Evolutionary conservation across 2,329 filamentous ascomycete genomes (phyloP), one percentile per base, ranked within the genome.

Genomic region (Fusarium denticulatum): DNA sequence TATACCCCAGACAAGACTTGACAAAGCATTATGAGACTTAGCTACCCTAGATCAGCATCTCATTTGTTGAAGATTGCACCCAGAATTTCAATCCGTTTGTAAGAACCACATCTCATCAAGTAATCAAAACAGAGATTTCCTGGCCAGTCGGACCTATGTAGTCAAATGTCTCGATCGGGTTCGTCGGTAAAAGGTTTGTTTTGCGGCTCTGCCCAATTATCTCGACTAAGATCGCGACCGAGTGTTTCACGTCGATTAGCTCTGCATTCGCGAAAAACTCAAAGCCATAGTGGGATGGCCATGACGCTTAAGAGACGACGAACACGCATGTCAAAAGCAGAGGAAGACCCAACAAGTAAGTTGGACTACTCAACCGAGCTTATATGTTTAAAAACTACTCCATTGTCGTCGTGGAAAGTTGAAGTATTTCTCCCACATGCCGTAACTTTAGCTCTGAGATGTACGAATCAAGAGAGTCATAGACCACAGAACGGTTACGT

Each of bases 251-350:
- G 16, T 53, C 60, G 34, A 61, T 43, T 71, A 73, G 66, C 50
- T 42, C 22, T 67, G 40, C 34, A 32, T 24, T 39, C 22, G 42
- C 16, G 16, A 59, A 47, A 74, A 74, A 72, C 71, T 72, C 59
- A 64, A 62, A 60, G n/a, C 36, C n/a, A 9, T 37, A 16, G 26
- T 42, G 14, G 20, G 26, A 46, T 24, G 40, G 32, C 34, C 30
- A 65, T 72, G 63, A 62, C 67, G 71, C 34, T 37, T 11, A 1
- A 40, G 43, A 72, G 62, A 73, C 55, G 62, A 68, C n/a, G 16
- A 30, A 53, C 42, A 42, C 64, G 36, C 50, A 70, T n/a, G n/a
- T 30, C 39, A 20, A 60, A 40, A 20, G 13, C 14, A 40, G 46
- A 52, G 20, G 30, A 10, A 22, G 15, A 22, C 56, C 52, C 50